phyloP scores from a whole-genome alignment of 2,329 filamentous ascomycete species.

The Claviceps sp. region DNA sequence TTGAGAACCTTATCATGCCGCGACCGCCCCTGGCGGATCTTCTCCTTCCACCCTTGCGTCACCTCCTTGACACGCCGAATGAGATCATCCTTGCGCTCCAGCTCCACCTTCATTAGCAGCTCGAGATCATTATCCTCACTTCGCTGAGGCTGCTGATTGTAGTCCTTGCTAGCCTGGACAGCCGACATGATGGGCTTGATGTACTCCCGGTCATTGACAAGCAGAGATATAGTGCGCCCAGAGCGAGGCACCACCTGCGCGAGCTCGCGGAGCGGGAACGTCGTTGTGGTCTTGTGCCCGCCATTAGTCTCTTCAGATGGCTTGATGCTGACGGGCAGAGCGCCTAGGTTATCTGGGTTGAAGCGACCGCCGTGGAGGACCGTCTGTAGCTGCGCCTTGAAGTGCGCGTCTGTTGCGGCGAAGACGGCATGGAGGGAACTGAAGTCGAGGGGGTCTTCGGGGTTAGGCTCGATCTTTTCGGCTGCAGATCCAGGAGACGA shows the following conservation, averaged over 20 bases:
- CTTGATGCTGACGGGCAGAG: conserved; percentile 27
- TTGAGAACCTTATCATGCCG: conserved; percentile 35
- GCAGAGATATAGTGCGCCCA: conserved; percentile 26
- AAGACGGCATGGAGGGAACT: conserved; percentile 33
- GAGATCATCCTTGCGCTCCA: conserved; percentile 35
- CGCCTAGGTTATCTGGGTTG: conserved; percentile 35
- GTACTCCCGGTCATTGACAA: conserved; percentile 28
- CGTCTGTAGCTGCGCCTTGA: conserved; percentile 27
- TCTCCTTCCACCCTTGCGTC: conserved; percentile 37
- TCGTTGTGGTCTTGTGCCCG: conserved; percentile 5
- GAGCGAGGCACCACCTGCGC: conserved; percentile 38
- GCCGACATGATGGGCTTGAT: conserved; percentile 43
- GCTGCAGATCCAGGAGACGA: conserved; percentile 10
- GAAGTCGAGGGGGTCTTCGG: conserved; percentile 35
- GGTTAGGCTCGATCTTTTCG: conserved; percentile 15
- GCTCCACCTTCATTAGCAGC: conserved; percentile 40
- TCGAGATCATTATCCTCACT: conserved; percentile 46
- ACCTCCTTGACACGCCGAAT: conserved; percentile 29
- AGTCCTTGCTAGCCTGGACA: conserved; percentile 36
- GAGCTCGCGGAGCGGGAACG: conserved; percentile 40
- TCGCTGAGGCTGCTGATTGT: conserved; percentile 48
- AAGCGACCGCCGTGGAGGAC: conserved; percentile 34
- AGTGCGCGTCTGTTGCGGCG: conserved; percentile 27
- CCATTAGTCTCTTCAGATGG: conserved; percentile 6
- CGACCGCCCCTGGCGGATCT: conserved; percentile 32